Evolutionary conservation across 768 basidiomycete genomes (phyloP).

Genomic region (Flagelloscypha sp.): DNA sequence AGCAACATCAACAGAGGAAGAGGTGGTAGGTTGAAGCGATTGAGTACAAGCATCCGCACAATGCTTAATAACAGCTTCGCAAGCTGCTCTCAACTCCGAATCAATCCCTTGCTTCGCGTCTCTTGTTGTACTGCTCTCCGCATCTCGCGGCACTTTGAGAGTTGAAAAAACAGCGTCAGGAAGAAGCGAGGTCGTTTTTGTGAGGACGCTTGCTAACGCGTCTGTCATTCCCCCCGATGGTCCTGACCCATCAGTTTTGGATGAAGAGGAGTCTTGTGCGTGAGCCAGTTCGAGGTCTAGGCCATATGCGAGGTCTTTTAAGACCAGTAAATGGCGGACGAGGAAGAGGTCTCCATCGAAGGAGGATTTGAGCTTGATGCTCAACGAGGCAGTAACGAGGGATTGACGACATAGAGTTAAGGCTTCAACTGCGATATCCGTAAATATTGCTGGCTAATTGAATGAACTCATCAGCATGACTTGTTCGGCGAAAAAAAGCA

Average conservation of each 20-base stretch:
- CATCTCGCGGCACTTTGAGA: conserved; percentile 53
- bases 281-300: conserved; percentile 54
- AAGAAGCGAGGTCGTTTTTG: conserved; percentile 48
- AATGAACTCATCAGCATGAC: background rate
- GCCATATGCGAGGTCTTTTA: conserved; percentile 84
- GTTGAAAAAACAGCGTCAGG: conserved; percentile 66
- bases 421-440: conserved; percentile 94
- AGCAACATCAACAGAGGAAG: conserved; percentile 40
- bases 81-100: conserved; percentile 72
- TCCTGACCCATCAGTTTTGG: conserved; percentile 1
- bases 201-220: conserved; percentile 52
- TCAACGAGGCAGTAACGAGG: conserved; percentile 62
- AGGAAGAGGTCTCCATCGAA: conserved; percentile 79
- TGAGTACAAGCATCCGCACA: conserved; percentile 50
- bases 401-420: conserved; percentile 77
- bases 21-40: conserved; percentile 37
- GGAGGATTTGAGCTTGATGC: conserved; percentile 32
- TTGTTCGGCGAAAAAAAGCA: conserved; percentile 1
- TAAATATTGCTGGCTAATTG: conserved; percentile 82
- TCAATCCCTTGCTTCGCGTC: conserved; percentile 65
- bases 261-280: conserved; percentile 19
- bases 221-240: conserved; percentile 24
- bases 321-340: conserved; percentile 78
- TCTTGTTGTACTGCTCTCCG: conserved; percentile 34
- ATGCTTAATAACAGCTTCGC: conserved; percentile 72